These are phyloP conservation scores for Schoenoplectus triqueter DNA, from an alignment of 202 grass and related monocot genomes.

Conservation along the genomic window DNA sequence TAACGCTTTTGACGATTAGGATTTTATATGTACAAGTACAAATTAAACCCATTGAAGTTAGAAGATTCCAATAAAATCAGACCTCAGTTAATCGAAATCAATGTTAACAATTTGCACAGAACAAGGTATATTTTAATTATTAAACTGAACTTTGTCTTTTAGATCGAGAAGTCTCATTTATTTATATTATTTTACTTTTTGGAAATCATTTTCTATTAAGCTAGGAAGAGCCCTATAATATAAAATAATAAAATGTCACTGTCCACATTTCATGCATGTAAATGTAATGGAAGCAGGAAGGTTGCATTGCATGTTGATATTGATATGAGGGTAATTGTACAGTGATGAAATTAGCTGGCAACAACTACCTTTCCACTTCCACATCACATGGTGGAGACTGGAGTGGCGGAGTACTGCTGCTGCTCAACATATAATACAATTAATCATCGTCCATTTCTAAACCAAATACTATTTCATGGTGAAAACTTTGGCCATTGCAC, in stretches of 20 bases:
- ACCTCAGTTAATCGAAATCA: neutral
- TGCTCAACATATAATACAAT: neutral
- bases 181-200: neutral
- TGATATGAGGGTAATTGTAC: neutral
- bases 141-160: neutral
- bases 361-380: conserved; percentile 6
- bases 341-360: conserved; percentile 24
- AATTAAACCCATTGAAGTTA: neutral
- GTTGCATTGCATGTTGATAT: neutral
- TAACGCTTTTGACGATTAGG: neutral
- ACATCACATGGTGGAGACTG: conserved; percentile 1
- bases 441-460: neutral
- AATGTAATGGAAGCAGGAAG: neutral
- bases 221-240: neutral
- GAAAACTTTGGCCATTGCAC: too few relatives aligned
- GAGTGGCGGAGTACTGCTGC: neutral
- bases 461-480: neutral
- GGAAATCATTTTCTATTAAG: too few relatives aligned
- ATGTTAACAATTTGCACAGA: neutral
- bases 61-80: neutral
- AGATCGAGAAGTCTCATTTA: neutral
- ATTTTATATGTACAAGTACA: neutral
- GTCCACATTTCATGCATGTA: neutral
- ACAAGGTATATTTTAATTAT: neutral
- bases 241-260: conserved; percentile 8